Conservation (phyloP, 1,139 yeast species). For the Candida sojae region DNA sequence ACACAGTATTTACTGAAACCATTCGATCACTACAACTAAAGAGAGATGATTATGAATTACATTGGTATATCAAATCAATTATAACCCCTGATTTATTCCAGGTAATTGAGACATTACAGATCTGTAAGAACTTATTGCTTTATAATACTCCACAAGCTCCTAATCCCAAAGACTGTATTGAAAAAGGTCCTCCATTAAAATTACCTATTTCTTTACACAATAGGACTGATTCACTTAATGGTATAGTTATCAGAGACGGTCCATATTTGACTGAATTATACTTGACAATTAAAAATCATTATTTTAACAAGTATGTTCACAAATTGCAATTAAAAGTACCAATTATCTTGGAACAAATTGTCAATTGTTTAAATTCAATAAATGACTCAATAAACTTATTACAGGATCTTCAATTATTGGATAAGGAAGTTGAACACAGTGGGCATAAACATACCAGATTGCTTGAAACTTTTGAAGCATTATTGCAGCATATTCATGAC, state of each 20-base stretch:
- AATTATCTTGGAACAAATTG: constrained; percentile 33
- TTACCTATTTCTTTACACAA: constrained; percentile 40
- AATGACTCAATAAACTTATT: constrained; percentile 31
- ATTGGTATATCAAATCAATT: constrained; percentile 37
- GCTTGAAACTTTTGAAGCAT: constrained; percentile 24
- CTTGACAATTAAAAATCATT: constrained; percentile 28
- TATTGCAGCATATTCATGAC: constrained; percentile 29
- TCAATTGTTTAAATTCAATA: constrained; percentile 33
- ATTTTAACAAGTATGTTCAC: constrained; percentile 33
- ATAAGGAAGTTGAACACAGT: constrained; percentile 4
- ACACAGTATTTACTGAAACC: neutral
- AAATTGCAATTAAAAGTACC: constrained; percentile 31
- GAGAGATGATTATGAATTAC: constrained; percentile 37
- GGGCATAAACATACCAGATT: constrained; percentile 21
- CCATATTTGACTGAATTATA: constrained; percentile 35
- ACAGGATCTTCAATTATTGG: constrained; percentile 16
- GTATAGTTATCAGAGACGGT: constrained; percentile 45
- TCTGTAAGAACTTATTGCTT: constrained; percentile 38
- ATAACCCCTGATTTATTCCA: constrained; percentile 42
- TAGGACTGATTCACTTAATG: constrained; percentile 43
- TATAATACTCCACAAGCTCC: constrained; percentile 45
- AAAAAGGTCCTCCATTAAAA: constrained; percentile 41
- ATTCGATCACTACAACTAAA: constrained; percentile 18
- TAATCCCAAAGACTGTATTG: constrained; percentile 25
- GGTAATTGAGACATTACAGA: constrained; percentile 40